Conservation (phyloP, 352 stramenopile species). For the Thalassiosira ordinaria region DNA sequence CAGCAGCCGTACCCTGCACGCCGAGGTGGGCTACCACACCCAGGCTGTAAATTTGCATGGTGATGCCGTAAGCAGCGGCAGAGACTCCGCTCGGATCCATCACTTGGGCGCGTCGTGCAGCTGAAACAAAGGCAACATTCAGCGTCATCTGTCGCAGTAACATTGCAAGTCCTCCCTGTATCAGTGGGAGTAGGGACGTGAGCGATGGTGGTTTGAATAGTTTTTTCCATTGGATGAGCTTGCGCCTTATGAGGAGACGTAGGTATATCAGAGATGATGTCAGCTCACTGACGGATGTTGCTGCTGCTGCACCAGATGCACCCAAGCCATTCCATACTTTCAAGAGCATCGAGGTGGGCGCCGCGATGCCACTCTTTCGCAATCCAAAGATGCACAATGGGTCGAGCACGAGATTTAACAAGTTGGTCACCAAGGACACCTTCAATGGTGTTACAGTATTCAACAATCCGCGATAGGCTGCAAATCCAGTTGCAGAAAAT, state of each 20-base stretch:
- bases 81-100: slow-evolving; percentile 75
- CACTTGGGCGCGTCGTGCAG: slow-evolving; percentile 66
- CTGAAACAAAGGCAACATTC: slow-evolving; percentile 77
- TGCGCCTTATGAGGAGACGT: slow-evolving; percentile 58
- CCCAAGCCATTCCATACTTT: slow-evolving; percentile 52
- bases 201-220: slow-evolving; percentile 64
- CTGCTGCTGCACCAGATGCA: slow-evolving; percentile 74
- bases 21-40: slow-evolving; percentile 75
- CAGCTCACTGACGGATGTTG: slow-evolving; percentile 71
- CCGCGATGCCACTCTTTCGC: slow-evolving; percentile 3
- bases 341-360: background rate
- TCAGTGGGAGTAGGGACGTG: slow-evolving; percentile 58
- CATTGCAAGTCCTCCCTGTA: slow-evolving; percentile 73
- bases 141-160: slow-evolving; percentile 68
- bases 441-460: slow-evolving; percentile 84
- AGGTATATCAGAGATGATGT: slow-evolving; percentile 72
- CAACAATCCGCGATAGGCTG: slow-evolving; percentile 77
- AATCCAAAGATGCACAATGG: slow-evolving; percentile 80
- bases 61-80: slow-evolving; percentile 80
- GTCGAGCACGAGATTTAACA: slow-evolving; percentile 83
- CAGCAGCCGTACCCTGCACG: slow-evolving; percentile 68
- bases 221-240: slow-evolving; percentile 54
- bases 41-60: slow-evolving; percentile 81
- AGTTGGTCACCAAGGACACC: slow-evolving; percentile 73
- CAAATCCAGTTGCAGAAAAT: slow-evolving; percentile 74